Evolutionary conservation across 192 early-diverging fungal species (phyloP).

Genomic region (Coemansia sp.): DNA sequence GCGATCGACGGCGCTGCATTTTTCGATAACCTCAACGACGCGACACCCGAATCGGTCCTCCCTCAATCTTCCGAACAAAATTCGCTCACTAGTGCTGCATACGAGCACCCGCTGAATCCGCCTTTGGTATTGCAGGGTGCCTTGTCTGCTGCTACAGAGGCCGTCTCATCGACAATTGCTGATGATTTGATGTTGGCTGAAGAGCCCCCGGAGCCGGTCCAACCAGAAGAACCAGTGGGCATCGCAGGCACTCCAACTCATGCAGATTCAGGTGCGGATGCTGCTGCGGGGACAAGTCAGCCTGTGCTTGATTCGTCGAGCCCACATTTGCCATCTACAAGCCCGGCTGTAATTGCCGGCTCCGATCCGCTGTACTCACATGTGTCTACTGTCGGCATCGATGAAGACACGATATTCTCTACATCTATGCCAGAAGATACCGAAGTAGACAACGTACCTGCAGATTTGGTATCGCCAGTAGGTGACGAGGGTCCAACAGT

Average conservation of each 20-base stretch:
- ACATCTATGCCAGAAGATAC: not conserved
- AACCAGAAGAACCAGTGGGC: not conserved
- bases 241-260: not conserved
- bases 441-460: not conserved
- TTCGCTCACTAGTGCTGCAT: not conserved
- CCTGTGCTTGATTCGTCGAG: not conserved
- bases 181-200: not conserved
- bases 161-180: not conserved
- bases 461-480: not conserved
- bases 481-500: not conserved
- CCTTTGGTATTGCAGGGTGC: not conserved
- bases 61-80: not conserved
- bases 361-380: not conserved
- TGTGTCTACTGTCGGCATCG: not conserved
- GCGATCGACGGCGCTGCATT: constrained; percentile 32
- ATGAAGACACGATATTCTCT: not conserved
- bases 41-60: not conserved
- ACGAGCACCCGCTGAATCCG: not conserved
- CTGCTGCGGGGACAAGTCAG: not conserved
- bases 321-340: not conserved
- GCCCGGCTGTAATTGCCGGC: not conserved
- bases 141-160: not conserved
- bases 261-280: not conserved
- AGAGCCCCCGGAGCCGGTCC: not conserved
- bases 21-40: constrained; percentile 30